These are phyloP conservation scores for Pythium dissotocum DNA, from an alignment of 352 stramenopile genomes.

Conservation along the genomic window DNA sequence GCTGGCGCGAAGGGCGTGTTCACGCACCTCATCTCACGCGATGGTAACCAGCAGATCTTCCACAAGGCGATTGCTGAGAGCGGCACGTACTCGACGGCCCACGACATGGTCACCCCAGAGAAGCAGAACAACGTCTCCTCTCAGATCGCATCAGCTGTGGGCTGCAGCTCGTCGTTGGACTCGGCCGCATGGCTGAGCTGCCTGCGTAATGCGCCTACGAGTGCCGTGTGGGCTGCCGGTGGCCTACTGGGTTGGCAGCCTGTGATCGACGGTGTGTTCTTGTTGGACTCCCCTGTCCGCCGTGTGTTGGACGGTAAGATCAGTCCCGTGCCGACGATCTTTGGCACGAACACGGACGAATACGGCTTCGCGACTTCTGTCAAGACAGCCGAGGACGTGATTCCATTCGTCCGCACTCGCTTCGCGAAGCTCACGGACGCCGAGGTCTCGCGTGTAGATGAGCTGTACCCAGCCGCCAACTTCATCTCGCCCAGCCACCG, in stretches of 20 bases:
- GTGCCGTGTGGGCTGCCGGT: neutral
- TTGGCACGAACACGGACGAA: neutral
- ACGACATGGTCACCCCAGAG: neutral
- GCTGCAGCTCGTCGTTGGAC: neutral
- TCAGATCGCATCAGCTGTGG: constrained; percentile 1
- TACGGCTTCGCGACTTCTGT: constrained; percentile 1
- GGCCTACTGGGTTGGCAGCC: too few relatives aligned
- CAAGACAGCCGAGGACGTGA: neutral
- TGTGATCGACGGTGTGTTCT: too few relatives aligned
- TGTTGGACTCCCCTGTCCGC: too few relatives aligned
- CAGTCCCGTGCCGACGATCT: too few relatives aligned
- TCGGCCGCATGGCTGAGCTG: neutral
- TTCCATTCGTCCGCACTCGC: neutral
- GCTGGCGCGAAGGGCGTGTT: too few relatives aligned
- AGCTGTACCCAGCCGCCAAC: constrained; percentile 13
- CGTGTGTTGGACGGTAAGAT: too few relatives aligned
- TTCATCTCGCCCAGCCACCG: constrained; percentile 8
- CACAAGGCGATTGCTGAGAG: too few relatives aligned
- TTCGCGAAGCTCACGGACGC: neutral
- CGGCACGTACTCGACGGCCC: neutral
- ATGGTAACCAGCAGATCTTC: too few relatives aligned
- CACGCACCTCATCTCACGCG: too few relatives aligned
- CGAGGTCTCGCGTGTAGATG: neutral
- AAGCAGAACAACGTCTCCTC: constrained; percentile 1
- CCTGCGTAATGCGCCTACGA: constrained; percentile 4